A percentile compares a stretch with the other conserved stretches of the same genome.
Evolutionary conservation across 2,329 filamentous ascomycete genomes (phyloP).

Genomic region (Alternaria sp.): DNA sequence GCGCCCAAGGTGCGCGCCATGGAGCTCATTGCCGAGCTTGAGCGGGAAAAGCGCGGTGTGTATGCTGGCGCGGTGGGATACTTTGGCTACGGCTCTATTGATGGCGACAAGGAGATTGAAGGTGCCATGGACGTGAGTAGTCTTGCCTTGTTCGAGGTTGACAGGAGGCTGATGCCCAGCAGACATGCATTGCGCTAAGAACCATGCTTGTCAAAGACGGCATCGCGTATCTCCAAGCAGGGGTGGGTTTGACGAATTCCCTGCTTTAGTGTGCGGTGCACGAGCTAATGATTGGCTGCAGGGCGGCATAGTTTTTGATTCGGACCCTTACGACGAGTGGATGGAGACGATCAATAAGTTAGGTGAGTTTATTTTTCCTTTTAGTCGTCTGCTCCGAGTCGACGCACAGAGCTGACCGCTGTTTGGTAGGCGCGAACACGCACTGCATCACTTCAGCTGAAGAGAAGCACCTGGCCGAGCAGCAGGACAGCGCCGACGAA

Average conservation of each 20-base stretch:
- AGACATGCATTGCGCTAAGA: constrained; percentile 74
- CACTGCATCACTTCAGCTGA: constrained; percentile 87
- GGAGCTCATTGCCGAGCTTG: constrained; percentile 94
- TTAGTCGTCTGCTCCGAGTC: constrained; percentile 2
- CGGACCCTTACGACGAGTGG: constrained; percentile 89
- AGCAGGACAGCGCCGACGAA: constrained; percentile 35
- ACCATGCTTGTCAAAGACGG: constrained; percentile 96
- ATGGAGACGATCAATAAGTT: constrained; percentile 98
- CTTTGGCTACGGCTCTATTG: constrained; percentile 84
- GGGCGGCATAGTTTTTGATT: constrained; percentile 65
- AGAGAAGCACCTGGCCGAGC: constrained; percentile 66
- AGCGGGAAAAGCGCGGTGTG: constrained; percentile 90
- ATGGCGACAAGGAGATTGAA: constrained; percentile 68
- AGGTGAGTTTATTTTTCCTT: constrained; percentile 52
- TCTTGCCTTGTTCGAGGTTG: constrained; percentile 11
- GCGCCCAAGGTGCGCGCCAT: constrained; percentile 96
- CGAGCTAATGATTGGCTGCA: constrained; percentile 34
- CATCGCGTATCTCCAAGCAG: constrained; percentile 86
- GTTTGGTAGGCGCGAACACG: constrained; percentile 71
- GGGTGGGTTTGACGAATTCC: constrained; percentile 68
- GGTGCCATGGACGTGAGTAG: constrained; percentile 80
- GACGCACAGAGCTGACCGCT: constrained; percentile 30
- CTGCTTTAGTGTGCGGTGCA: constrained; percentile 19
- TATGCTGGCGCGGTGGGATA: constrained; percentile 97
- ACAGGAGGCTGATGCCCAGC: constrained; percentile 36